Evolutionary conservation across 169 alveolate genomes (phyloP).

Genomic region (Plasmodium fragile): DNA sequence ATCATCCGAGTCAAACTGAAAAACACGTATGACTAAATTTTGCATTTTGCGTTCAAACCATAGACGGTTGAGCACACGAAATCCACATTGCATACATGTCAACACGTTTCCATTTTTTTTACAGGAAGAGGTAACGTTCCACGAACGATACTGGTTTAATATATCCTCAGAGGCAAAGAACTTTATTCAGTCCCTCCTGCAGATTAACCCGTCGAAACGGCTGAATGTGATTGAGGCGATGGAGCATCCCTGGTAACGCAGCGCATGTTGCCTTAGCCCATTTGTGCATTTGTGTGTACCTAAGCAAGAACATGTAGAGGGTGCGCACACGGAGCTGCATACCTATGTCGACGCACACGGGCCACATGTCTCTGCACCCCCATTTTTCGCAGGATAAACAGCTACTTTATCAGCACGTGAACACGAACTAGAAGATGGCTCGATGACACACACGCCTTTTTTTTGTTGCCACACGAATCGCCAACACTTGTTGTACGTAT

Average conservation of each 20-base stretch:
- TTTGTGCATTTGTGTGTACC: neutral
- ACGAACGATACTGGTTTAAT: slow-evolving; percentile 79
- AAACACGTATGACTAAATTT: neutral
- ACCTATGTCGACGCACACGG: neutral
- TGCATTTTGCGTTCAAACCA: neutral
- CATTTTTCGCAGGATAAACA: slow-evolving; percentile 40
- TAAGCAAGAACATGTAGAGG: neutral
- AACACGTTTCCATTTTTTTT: neutral
- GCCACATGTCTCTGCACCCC: neutral
- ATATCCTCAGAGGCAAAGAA: slow-evolving; percentile 77
- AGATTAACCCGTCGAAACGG: slow-evolving; percentile 68
- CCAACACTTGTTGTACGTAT: neutral
- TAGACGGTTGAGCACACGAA: neutral
- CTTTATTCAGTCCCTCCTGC: slow-evolving; percentile 73
- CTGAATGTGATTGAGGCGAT: slow-evolving; percentile 77
- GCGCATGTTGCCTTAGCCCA: neutral
- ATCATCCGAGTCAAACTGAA: neutral
- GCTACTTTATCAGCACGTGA: slow-evolving; percentile 49
- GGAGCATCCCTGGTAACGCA: slow-evolving; percentile 78
- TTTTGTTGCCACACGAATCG: neutral
- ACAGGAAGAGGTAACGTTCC: slow-evolving; percentile 76
- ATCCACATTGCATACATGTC: neutral
- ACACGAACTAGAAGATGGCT: neutral
- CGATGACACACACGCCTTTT: neutral
- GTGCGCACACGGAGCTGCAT: neutral